A percentile compares a stretch with the other conserved stretches of the same genome.
Conservation (phyloP, 257 asterid genomes). For the Salvia splendens region DNA sequence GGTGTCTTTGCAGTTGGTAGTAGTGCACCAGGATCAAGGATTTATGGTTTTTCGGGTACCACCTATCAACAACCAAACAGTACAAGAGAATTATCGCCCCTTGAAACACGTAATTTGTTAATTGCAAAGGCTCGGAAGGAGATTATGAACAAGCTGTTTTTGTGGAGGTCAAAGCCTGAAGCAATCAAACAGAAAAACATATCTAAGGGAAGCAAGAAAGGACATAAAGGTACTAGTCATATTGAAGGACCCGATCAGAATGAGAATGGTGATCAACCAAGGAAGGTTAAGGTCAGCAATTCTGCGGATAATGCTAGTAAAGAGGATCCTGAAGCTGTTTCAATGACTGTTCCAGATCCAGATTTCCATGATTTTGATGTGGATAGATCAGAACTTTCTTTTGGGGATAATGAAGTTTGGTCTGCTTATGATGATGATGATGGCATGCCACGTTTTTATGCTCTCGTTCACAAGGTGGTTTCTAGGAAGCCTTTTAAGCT, state of each 20-base stretch:
- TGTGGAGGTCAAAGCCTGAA: slow-evolving; percentile 36
- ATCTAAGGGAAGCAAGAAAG: slow-evolving; percentile 43
- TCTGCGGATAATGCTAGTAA: slow-evolving; percentile 36
- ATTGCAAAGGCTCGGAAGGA: slow-evolving; percentile 51
- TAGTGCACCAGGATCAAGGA: slow-evolving; percentile 32
- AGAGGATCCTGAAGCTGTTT: slow-evolving; percentile 31
- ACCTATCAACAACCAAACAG: slow-evolving; percentile 35
- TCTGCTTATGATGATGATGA: slow-evolving; percentile 75
- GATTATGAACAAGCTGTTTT: slow-evolving; percentile 44
- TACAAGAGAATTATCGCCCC: slow-evolving; percentile 46
- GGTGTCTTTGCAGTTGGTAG: neutral
- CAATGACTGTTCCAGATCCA: slow-evolving; percentile 80
- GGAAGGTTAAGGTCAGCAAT: slow-evolving; percentile 25
- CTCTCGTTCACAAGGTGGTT: slow-evolving; percentile 60
- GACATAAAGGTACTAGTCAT: slow-evolving; percentile 12
- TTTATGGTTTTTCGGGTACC: slow-evolving; percentile 35
- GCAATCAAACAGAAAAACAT: slow-evolving; percentile 28
- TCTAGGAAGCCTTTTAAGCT: slow-evolving; percentile 70
- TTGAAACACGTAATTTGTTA: slow-evolving; percentile 47
- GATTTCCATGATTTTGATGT: slow-evolving; percentile 76
- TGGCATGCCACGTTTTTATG: slow-evolving; percentile 90
- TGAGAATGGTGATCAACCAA: slow-evolving; percentile 40
- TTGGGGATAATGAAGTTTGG: slow-evolving; percentile 80
- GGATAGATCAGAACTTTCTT: slow-evolving; percentile 61
- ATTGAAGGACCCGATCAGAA: slow-evolving; percentile 37